These are phyloP conservation scores for Russula sp. DNA, from an alignment of 768 basidiomycete species.

Conservation along the genomic window DNA sequence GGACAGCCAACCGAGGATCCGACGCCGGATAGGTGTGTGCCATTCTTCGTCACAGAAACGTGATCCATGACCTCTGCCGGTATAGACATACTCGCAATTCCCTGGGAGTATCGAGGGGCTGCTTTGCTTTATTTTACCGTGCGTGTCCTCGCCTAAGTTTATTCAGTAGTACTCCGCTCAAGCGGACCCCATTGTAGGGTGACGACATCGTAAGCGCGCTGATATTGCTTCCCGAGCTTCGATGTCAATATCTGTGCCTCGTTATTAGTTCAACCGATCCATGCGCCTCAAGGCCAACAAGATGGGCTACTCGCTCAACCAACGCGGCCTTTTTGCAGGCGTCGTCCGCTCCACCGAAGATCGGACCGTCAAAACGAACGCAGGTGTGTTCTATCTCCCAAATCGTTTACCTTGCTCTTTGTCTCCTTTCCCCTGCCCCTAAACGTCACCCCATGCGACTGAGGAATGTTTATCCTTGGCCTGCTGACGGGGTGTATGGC, in stretches of 20 bases:
- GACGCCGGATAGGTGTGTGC: constrained; percentile 57
- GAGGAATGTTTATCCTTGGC: neutral
- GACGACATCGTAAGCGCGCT: constrained; percentile 72
- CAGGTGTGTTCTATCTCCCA: constrained; percentile 38
- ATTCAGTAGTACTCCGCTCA: neutral
- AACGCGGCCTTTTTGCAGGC: constrained; percentile 69
- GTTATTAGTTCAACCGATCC: constrained; percentile 76
- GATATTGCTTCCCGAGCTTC: neutral
- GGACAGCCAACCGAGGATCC: constrained; percentile 37
- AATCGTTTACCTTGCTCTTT: neutral
- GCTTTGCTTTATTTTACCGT: constrained; percentile 92
- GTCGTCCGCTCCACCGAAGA: constrained; percentile 67
- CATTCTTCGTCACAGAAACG: neutral
- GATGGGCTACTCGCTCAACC: constrained; percentile 82
- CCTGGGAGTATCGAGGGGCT: constrained; percentile 73
- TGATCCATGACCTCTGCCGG: constrained; percentile 4
- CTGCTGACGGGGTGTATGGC: neutral
- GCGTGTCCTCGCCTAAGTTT: constrained; percentile 24
- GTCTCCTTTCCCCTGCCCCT: neutral
- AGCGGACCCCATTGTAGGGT: constrained; percentile 41
- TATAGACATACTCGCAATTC: constrained; percentile 73
- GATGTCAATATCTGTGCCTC: neutral
- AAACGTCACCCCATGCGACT: neutral
- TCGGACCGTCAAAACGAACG: constrained; percentile 50
- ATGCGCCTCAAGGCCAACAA: constrained; percentile 79